Base-by-base conservation (phyloP, 345 rosid genomes). In the Gossypium turneri region DNA sequence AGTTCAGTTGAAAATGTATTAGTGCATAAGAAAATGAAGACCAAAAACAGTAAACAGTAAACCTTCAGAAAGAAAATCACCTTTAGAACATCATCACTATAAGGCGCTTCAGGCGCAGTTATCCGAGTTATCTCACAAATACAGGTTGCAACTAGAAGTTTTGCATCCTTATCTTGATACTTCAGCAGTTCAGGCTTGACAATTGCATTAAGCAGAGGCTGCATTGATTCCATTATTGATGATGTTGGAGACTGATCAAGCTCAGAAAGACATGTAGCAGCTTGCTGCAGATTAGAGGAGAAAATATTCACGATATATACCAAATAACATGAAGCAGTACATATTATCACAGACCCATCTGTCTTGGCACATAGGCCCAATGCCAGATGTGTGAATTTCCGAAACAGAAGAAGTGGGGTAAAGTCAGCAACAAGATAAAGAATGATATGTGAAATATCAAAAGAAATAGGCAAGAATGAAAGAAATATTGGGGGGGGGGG, bases 41-140 rank as follows among this genome's bases (percentile, higher is more conserved):
- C 59, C 34, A 69, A 53, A 72, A 63, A 44, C 55, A 75, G 57
- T 70, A n/a, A 67, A 27, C 57, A 74, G 59, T 69, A 22, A 50
- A 70, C 64, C 65, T 68, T 52, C 10, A 73, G 64, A 57, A 56
- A 70, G 52, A 79, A 73, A 69, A 27, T 62, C 75, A 93, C 99
- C 99, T 90, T 95, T 75, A 95, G 80, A 75, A 86, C 82, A 64
- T 86, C 94, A 83, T 91, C 99, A 70, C 78, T 82, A 67, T 93
- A 95, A 76, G 99, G 98, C 70, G 98, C 97, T 82, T 91, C 97
- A 55, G 99, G 99, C n/a, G 99, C 99, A 74, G 99, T 91, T 61
- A 95, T 88, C 67, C 99, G 90, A 72, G 98, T 91, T 75, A 93
- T 89, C 85, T 95, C 99, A 76, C 98, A 95, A 75, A 93, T 82